Evolutionary conservation across 345 rosid genomes (phyloP), one percentile per base, ranked within the genome.

Genomic region (Arabis alpina): DNA sequence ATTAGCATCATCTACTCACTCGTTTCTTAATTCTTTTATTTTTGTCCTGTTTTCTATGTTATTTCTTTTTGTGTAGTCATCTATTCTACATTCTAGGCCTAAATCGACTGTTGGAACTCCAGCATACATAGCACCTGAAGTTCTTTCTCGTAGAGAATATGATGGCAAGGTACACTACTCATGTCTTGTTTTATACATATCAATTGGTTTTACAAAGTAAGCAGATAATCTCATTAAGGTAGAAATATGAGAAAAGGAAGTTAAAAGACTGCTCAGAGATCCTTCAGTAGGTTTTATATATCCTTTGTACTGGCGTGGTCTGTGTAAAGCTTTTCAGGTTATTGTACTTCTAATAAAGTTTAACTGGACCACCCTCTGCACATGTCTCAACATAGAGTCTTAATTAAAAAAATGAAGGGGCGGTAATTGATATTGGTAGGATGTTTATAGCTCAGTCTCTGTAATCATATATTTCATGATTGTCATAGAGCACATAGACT

Each of bases 101-200:
- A 88, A 91, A 77, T 91, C 97, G 14, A 88, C 97, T 0, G 97
- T 91, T 68, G 97, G 95, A 78, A 91, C 97, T 72, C 97, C 92
- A 2, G 97, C 97, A n/a, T 91, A 91, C 67, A 88, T 91, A 50
- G 97, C 94, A 64, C 97, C 94, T 0, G 94, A 91, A 67, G 97
- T 91, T 77, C 89, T 91, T 65, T 85, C 91, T 40, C 85, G 93
- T 30, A 78, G 80, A 74, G 95, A 88, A 68, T 91, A 88, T 57
- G 91, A 88, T 69, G 96, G 96, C 77, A 90, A 86, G 88, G 96
- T 87, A 75, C 50, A 24, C 53, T 30, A 47, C 48, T 44, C 56
- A 44, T 54, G 32, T 61, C 59, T 37, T 58, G 41, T 16, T 45
- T 16, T 45, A 53, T 24, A 12, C 42, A 25, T 54, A 62, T 24